Base-by-base conservation (phyloP, 1,284 basidiomycete genomes). In the Porodaedalea pini region DNA sequence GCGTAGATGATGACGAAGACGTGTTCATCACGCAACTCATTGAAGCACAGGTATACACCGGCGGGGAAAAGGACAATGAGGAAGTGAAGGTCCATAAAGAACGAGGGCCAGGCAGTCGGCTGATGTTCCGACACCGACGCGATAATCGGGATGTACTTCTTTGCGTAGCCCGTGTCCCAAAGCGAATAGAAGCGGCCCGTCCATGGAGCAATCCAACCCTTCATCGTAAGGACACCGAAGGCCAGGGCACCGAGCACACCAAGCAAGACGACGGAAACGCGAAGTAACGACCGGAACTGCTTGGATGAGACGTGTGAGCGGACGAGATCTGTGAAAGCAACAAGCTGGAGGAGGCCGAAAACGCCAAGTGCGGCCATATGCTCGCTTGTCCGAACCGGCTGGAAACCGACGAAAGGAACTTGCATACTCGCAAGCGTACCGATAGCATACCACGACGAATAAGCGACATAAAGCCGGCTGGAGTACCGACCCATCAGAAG, bases 101-200 rank as follows among this genome's bases (percentile, higher is more conserved):
- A 99, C 2, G 96, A 89, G 2, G 96, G 94, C 97, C 97, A 99
- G 39, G 97, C 96, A 8, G 97, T 99, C 13, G 97, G 97, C 72
- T 99, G 97, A 75, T 99, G 97, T 74, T 99, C 97, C n/a, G 94
- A 98, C 19, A 98, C 97, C 19, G 96, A 98, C 4, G 97, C 97
- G 68, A 99, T 98, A 77, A 99, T 98, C 34, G 95, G 95, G 67
- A 98, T 94, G 71, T 94, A 90, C 90, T 94, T 92, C 75, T 97
- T 97, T 60, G 96, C 97, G 70, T 99, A 99, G 36, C 92, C 94
- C 0, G 97, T 99, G 73, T 99, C 97, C 95, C 96, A 99, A 10
- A 99, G 81, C 2, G 95, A 98, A 74, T 99, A 99, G 82, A 99
- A 99, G 61, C 97, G 89, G 44, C 97, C 97, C 32, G 95, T 98